Percentiles rank a stretch among this genome's conserved stretches.
phyloP scores from a whole-genome alignment of 139 green algal genomes.

The Tetratostichococcus sp. region DNA sequence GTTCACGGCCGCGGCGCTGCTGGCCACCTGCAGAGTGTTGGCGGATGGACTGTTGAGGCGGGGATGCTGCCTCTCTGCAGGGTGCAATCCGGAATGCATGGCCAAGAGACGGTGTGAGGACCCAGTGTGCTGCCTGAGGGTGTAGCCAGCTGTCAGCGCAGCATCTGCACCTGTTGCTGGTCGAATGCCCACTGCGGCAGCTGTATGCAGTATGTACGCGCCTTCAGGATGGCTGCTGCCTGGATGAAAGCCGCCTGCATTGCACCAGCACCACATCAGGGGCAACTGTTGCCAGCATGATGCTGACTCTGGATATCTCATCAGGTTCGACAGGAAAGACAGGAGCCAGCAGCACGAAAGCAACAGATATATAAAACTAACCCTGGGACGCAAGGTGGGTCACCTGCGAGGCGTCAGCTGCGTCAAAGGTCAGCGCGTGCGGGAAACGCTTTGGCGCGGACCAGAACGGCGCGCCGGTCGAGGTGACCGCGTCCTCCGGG shows the following conservation, averaged over 20 bases:
- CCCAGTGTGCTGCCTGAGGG: no score
- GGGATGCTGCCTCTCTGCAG: no score
- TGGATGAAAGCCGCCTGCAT: constrained; percentile 67
- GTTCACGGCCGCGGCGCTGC: constrained; percentile 50
- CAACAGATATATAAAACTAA: no score
- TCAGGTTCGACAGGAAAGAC: neutral
- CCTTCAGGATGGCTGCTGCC: constrained; percentile 83
- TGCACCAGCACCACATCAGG: neutral
- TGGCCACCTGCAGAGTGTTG: constrained; percentile 23
- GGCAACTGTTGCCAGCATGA: no score
- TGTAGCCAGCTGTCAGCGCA: no score
- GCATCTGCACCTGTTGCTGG: constrained; percentile 38
- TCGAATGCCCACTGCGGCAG: constrained; percentile 66
- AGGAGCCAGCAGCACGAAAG: no score
- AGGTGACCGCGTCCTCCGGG: constrained; percentile 90
- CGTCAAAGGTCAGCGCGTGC: constrained; percentile 68
- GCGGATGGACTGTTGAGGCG: no score
- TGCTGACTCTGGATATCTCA: neutral
- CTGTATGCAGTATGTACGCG: constrained; percentile 79
- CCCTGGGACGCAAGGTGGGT: neutral
- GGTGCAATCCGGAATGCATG: no score
- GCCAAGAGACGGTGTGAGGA: no score
- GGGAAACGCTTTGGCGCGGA: constrained; percentile 97
- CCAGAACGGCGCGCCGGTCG: constrained; percentile 91
- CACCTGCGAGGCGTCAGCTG: constrained; percentile 53